Base-by-base conservation (phyloP, 2,329 filamentous ascomycete genomes). In the Penicillium digitatum region DNA sequence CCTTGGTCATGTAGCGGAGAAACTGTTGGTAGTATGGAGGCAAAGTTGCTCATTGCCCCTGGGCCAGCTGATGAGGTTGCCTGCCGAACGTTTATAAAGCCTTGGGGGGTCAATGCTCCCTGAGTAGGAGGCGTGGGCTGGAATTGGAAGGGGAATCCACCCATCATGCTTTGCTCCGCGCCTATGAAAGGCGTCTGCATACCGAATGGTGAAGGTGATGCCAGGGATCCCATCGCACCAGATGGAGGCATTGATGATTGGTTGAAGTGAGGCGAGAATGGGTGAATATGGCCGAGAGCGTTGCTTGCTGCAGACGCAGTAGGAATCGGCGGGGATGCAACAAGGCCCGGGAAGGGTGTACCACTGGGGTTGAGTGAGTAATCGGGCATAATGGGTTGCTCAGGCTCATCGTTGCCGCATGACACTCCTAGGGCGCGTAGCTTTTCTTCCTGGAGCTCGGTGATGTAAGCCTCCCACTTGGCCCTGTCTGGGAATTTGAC, bases 371-470 rank as follows among this genome's bases (percentile, higher is more conserved):
- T 87, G 61, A 87, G 77, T 48, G 81, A 78, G 3, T 78, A 78
- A n/a, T 78, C 83, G 10, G 87, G 86, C 14, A 90, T 93, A 61
- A 87, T 80, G 3, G 85, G 84, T 77, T 49, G 80, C 74, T 57
- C 82, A 76, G 85, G 83, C 48, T 94, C 89, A 6, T 90, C 87
- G 46, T 87, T 85, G 34, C 86, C 89, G 57, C 89, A 81, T 18
- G 85, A 91, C 12, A 97, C 94, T 61, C 94, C 94, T 52, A 99
- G 81, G 48, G 93, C 92, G 58, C 91, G 86, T 49, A 99, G 80
- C 75, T 96, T 99, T 57, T 93, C 90, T 76, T 99, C 94, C 63
- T 89, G 86, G 34, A 97, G 78, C 62, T 88, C 87, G 52, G 88
- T 83, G 55, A 92, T 88, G 72, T 97, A 96, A 26, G 85, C 79